Conservation (phyloP, 306 rosid species). For the Cicer cuneatum region DNA sequence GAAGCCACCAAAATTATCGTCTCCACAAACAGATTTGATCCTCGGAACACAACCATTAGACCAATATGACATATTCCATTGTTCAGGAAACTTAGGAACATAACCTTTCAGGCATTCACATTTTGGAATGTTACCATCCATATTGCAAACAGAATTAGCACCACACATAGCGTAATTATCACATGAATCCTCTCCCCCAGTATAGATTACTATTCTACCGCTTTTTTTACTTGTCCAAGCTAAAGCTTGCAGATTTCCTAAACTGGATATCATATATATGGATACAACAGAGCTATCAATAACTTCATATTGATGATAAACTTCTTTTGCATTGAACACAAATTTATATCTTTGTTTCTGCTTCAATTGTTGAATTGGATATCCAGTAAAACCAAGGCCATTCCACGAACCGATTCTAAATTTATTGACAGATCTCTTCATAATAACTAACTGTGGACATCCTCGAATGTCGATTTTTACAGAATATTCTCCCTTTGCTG, state of each 20-base stretch:
- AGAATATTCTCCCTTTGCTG: conserved; percentile 18
- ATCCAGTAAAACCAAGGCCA: conserved; percentile 14
- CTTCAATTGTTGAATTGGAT: not conserved
- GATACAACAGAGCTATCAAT: conserved; percentile 3
- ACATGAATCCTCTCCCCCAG: conserved; percentile 16
- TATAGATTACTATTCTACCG: not conserved
- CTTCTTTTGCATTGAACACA: conserved; percentile 33
- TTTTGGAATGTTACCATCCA: not conserved
- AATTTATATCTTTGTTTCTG: conserved; percentile 12
- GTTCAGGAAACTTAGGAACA: conserved; percentile 30
- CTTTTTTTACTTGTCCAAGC: not conserved
- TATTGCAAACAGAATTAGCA: conserved; percentile 23
- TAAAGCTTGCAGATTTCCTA: not conserved
- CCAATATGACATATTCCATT: conserved; percentile 42
- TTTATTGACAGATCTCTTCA: not conserved
- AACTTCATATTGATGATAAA: conserved; percentile 9
- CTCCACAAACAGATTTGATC: not conserved
- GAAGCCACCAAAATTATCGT: conserved; percentile 3
- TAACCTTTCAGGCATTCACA: conserved; percentile 40
- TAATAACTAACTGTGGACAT: conserved; percentile 8
- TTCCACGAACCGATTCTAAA: conserved; percentile 42
- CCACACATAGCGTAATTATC: conserved; percentile 35
- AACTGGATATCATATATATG: not conserved
- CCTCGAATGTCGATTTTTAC: not conserved
- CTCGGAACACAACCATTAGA: conserved; percentile 32